Conservation (phyloP, 2,329 filamentous ascomycete species). For the Arthrobotrys pseudoclavata region DNA sequence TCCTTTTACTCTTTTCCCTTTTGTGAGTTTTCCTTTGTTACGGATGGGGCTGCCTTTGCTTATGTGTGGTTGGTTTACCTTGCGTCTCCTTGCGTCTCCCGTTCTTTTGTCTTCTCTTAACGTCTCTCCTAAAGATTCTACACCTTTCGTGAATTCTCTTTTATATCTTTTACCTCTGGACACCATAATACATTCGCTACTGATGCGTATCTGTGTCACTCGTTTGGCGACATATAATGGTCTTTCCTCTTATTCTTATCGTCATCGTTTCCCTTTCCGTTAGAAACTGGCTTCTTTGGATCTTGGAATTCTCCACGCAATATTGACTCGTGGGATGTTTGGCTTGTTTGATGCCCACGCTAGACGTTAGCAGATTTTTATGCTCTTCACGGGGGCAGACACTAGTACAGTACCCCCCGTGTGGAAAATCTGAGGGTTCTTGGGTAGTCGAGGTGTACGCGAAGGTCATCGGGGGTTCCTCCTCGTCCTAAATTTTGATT, state of each 20-base stretch:
- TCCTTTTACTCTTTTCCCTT: constrained; percentile 51
- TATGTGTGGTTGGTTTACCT: constrained; percentile 24
- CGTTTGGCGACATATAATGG: constrained; percentile 7
- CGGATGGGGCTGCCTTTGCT: constrained; percentile 29
- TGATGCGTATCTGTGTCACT: neutral
- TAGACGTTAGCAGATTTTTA: constrained; percentile 27
- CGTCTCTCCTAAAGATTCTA: constrained; percentile 12
- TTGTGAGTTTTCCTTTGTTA: constrained; percentile 20
- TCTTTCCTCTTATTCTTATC: constrained; percentile 14
- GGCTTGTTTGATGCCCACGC: constrained; percentile 31
- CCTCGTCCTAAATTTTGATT: neutral
- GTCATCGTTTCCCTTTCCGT: constrained; percentile 43
- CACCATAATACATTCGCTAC: constrained; percentile 16
- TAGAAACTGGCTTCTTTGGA: constrained; percentile 32
- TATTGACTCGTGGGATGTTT: constrained; percentile 29
- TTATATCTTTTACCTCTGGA: neutral
- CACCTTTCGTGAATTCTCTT: constrained; percentile 19
- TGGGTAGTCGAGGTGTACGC: neutral
- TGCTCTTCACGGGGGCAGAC: neutral
- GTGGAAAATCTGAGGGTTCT: neutral
- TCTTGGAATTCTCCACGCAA: neutral
- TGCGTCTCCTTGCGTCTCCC: constrained; percentile 24
- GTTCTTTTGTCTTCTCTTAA: constrained; percentile 28
- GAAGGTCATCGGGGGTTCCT: neutral
- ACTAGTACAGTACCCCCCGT: neutral